These are phyloP conservation scores for Phytopythium chamaehyphon DNA, from an alignment of 352 stramenopile species.

Conservation along the genomic window DNA sequence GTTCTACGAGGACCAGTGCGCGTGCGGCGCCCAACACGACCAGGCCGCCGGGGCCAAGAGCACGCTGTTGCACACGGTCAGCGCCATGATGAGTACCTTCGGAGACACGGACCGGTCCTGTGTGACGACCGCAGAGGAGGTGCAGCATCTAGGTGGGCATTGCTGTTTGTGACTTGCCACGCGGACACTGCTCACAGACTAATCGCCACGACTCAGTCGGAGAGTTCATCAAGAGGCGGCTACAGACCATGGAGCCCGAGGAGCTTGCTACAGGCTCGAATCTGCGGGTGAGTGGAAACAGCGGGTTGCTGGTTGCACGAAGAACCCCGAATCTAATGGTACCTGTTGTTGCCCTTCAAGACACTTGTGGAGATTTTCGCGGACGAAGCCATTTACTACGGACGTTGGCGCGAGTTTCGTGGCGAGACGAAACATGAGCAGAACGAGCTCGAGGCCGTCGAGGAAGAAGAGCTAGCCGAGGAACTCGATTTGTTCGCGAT, in stretches of 20 bases:
- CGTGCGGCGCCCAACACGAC: conserved; percentile 53
- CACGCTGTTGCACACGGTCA: conserved; percentile 56
- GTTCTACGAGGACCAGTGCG: conserved; percentile 62
- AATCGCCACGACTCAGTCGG: conserved; percentile 32
- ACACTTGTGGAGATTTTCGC: conserved; percentile 71
- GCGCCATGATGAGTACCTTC: conserved; percentile 84
- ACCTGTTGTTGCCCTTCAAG: conserved; percentile 18
- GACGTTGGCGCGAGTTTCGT: conserved; percentile 81
- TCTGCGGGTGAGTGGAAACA: conserved; percentile 26
- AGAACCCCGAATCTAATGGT: background rate
- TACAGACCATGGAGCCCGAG: conserved; percentile 40
- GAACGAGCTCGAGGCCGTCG: conserved; percentile 72
- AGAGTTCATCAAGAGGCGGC: conserved; percentile 35
- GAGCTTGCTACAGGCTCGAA: conserved; percentile 39
- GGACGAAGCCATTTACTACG: conserved; percentile 79
- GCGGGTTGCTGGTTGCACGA: background rate
- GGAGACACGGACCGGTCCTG: conserved; percentile 60
- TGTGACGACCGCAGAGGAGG: conserved; percentile 49
- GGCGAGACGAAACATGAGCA: conserved; percentile 75
- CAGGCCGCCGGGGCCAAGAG: conserved; percentile 28
- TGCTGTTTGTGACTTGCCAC: background rate
- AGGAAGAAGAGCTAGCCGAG: conserved; percentile 78
- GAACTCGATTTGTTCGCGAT: conserved; percentile 84
- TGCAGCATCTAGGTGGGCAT: conserved; percentile 40
- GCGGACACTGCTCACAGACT: background rate